Base-by-base conservation (phyloP, 768 basidiomycete genomes). In the Mycena rebaudengoi region DNA sequence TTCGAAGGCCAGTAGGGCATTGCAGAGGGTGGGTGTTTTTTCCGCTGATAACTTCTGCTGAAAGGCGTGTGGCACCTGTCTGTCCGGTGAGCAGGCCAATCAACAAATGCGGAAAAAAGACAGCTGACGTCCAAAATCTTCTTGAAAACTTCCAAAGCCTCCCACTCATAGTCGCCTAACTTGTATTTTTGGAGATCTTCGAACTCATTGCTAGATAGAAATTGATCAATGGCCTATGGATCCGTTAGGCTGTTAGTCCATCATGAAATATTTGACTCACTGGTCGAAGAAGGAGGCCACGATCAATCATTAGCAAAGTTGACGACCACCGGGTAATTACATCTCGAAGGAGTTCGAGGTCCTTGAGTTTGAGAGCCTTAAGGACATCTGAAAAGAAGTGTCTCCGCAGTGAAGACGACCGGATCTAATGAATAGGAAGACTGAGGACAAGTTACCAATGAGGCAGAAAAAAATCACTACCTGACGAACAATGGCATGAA, bases 311-410 rank as follows among this genome's bases (percentile, higher is more conserved):
- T 0, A 73, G 60, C 12, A 69, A 46, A 6, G 76, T 71, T 14
- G 75, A 76, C 16, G 73, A 76, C 76, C 76, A 78, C 4, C 67
- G 62, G 18, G 71, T 73, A n/a, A 52, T 55, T 35, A 78, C 70
- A 66, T 76, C 75, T 6, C 65, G 58, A 25, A 78, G 53, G 6
- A 78, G 71, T 44, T 78, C 67, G 21, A 73, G 65, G 26, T 70
- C 62, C 20, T 61, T 43, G 7, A 45, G 33, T 29, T 58, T 5
- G 21, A 58, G 49, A 51, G 43, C 25, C 39, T 60, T n/a, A n/a
- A 49, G 20, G 3, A 75, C 61, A 18, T 72, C 69, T 0, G 60
- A 18, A 40, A 74, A 73, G 41, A 64, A 60, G 18, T 73, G 66
- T 4, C 71, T 68, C 1, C 71, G 68, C 12, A 77, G 57, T 5